Conservation (phyloP, 192 early-diverging fungal species). For the Podila minutissima region DNA sequence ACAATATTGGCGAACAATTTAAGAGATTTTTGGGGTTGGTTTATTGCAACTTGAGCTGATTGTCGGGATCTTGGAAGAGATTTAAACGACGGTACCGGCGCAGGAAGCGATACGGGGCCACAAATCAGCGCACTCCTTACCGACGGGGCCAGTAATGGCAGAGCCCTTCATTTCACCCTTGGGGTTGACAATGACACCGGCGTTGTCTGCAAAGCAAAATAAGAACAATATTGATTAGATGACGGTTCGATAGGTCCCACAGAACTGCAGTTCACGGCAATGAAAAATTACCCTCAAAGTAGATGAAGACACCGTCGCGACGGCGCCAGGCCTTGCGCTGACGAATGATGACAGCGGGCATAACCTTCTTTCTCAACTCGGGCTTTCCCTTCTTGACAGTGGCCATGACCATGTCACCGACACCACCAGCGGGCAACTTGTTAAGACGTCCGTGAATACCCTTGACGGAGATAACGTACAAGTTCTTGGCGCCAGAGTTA, state of each 20-base stretch:
- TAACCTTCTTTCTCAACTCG: slow-evolving; percentile 99
- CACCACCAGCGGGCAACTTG: slow-evolving; percentile 97
- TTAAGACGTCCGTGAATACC: slow-evolving; percentile 96
- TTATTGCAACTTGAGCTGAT: slow-evolving; percentile 55
- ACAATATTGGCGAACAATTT: neutral
- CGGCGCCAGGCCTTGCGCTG: slow-evolving; percentile 99
- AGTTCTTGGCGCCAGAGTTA: slow-evolving; percentile 99
- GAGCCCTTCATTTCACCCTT: slow-evolving; percentile 99
- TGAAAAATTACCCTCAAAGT: slow-evolving; percentile 81
- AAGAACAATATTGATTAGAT: neutral
- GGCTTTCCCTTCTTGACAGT: slow-evolving; percentile 99
- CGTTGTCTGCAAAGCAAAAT: slow-evolving; percentile 81
- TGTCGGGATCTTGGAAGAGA: slow-evolving; percentile 10
- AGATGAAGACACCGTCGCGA: slow-evolving; percentile 98
- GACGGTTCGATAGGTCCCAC: neutral
- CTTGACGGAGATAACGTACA: slow-evolving; percentile 98
- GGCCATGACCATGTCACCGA: slow-evolving; percentile 99
- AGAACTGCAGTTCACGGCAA: neutral
- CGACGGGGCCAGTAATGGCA: slow-evolving; percentile 99
- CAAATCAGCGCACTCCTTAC: slow-evolving; percentile 99
- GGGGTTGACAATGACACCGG: slow-evolving; percentile 99
- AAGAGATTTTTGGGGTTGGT: slow-evolving; percentile 16
- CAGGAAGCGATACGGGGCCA: slow-evolving; percentile 99
- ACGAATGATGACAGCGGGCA: slow-evolving; percentile 98
- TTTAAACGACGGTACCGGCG: slow-evolving; percentile 81